These are phyloP conservation scores for Acanthamoeba lugdunensis DNA, from an alignment of 208 protist species.

Conservation along the genomic window DNA sequence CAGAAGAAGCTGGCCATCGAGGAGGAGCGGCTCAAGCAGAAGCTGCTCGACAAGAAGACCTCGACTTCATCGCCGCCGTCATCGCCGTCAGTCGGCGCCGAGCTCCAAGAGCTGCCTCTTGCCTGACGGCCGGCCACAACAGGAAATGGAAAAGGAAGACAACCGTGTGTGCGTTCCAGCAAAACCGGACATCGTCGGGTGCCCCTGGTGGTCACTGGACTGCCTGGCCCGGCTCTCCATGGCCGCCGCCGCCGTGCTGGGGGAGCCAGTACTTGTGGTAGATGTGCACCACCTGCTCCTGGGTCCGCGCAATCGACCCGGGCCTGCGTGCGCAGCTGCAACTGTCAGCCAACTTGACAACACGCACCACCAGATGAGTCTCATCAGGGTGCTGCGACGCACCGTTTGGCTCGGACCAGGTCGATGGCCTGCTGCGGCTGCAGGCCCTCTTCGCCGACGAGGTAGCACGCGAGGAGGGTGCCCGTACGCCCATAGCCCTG, in stretches of 20 bases:
- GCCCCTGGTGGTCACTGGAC: no score
- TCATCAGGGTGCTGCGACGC: not conserved
- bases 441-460: not conserved
- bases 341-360: not conserved
- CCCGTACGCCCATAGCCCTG: constrained; percentile 11
- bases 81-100: no score
- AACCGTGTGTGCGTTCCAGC: no score
- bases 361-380: not conserved
- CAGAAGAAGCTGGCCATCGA: not conserved
- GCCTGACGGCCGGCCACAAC: no score
- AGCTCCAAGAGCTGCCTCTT: no score
- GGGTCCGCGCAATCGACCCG: not conserved
- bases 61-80: no score
- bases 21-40: not conserved
- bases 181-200: no score
- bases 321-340: not conserved
- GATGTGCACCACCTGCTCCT: not conserved
- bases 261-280: constrained; percentile 3
- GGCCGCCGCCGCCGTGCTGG: no score
- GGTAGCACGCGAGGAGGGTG: constrained; percentile 34
- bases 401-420: constrained; percentile 15
- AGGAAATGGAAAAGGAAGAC: no score
- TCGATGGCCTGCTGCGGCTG: not conserved
- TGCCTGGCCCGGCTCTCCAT: no score
- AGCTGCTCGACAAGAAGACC: not conserved